These are phyloP conservation scores for Plantago elongata DNA, from an alignment of 257 asterid species.

Conservation along the genomic window DNA sequence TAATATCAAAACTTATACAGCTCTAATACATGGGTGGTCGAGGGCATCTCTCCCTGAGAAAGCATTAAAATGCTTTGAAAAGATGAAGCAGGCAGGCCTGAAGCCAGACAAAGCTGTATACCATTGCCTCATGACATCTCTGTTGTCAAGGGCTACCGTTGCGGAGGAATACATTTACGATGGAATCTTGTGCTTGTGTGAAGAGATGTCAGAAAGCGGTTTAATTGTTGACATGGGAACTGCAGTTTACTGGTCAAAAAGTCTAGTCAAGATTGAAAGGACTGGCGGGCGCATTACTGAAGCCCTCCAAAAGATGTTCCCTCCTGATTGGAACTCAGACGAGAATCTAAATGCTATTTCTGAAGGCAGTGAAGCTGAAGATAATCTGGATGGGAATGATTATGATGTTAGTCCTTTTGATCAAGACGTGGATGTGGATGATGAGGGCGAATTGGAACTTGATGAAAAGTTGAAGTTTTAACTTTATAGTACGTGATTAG, in stretches of 20 bases:
- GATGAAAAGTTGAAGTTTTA: slow-evolving; percentile 17
- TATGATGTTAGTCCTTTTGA: slow-evolving; percentile 15
- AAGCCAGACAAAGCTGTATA: slow-evolving; percentile 91
- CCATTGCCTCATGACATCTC: slow-evolving; percentile 91
- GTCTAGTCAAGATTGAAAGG: slow-evolving; percentile 73
- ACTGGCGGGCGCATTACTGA: slow-evolving; percentile 79
- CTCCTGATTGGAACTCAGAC: slow-evolving; percentile 95
- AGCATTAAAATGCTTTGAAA: slow-evolving; percentile 87
- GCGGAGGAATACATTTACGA: slow-evolving; percentile 68
- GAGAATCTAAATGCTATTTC: slow-evolving; percentile 46
- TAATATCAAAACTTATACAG: slow-evolving; percentile 78
- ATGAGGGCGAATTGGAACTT: slow-evolving; percentile 26
- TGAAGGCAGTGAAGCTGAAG: slow-evolving; percentile 23
- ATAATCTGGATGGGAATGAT: slow-evolving; percentile 24
- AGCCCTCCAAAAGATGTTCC: slow-evolving; percentile 91
- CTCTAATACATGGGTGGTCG: slow-evolving; percentile 96
- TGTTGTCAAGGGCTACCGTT: slow-evolving; percentile 77
- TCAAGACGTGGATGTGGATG: slow-evolving; percentile 16
- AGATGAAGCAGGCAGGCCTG: slow-evolving; percentile 65
- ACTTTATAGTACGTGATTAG: neutral
- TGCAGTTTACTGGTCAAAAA: slow-evolving; percentile 93
- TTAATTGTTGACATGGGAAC: slow-evolving; percentile 88
- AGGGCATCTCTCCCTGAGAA: slow-evolving; percentile 93
- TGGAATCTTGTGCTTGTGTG: slow-evolving; percentile 55
- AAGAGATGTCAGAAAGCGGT: slow-evolving; percentile 64